phyloP scores from a whole-genome alignment of 2,329 filamentous ascomycete species.

The Acephala macrosclerotiorum region DNA sequence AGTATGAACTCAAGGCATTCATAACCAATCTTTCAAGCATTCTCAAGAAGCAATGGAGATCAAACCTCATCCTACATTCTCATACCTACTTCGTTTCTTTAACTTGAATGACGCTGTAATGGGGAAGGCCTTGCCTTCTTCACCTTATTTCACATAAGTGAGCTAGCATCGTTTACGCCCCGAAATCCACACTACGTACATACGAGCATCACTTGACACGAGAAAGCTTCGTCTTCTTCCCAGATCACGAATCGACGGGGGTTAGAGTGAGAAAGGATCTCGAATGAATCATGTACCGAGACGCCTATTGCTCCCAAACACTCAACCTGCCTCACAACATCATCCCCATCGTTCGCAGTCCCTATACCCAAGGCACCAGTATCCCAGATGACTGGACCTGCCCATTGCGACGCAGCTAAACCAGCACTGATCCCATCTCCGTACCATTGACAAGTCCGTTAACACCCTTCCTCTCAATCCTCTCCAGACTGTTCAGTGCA shows the following conservation, averaged over 20 bases:
- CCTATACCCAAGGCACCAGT: not conserved
- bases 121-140: too few relatives aligned
- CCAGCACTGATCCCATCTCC: not conserved
- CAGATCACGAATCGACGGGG: too few relatives aligned
- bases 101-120: too few relatives aligned
- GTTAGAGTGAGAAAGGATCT: not conserved
- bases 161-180: too few relatives aligned
- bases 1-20: too few relatives aligned
- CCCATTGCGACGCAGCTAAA: not conserved
- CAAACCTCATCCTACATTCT: too few relatives aligned
- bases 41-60: too few relatives aligned
- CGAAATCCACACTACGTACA: too few relatives aligned
- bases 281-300: not conserved
- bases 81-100: too few relatives aligned
- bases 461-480: not conserved
- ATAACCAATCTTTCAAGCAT: too few relatives aligned
- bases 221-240: not conserved
- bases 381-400: slow-evolving; percentile 1
- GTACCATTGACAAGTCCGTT: not conserved
- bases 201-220: too few relatives aligned
- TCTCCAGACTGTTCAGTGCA: slow-evolving; percentile 2
- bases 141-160: too few relatives aligned
- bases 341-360: not conserved
- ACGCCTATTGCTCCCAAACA: slow-evolving; percentile 13
- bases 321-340: slow-evolving; percentile 2